Conservation (phyloP, 1,284 basidiomycete genomes). For the Ustilago trichophora region DNA sequence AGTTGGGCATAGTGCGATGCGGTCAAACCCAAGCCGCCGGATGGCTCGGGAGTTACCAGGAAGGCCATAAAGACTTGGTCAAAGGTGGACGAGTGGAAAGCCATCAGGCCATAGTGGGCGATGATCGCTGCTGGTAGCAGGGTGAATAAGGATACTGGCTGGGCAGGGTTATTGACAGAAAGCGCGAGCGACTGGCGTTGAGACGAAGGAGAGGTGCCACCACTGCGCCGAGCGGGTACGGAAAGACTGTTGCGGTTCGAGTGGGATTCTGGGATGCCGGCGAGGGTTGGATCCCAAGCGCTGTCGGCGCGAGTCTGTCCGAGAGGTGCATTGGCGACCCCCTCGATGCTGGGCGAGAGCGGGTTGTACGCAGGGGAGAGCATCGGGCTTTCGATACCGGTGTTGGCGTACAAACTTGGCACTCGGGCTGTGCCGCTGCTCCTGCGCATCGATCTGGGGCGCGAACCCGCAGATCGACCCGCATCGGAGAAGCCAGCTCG, state of each 20-base stretch:
- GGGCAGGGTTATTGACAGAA: too few species aligned
- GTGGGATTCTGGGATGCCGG: conserved; percentile 54
- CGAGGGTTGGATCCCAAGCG: conserved; percentile 55
- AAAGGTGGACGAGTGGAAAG: conserved; percentile 65
- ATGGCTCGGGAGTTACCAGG: conserved; percentile 62
- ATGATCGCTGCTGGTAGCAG: conserved; percentile 62
- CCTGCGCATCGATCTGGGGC: conserved; percentile 39
- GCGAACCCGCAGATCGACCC: conserved; percentile 7
- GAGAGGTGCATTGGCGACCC: not conserved
- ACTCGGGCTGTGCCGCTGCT: conserved; percentile 35
- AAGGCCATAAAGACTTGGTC: conserved; percentile 67
- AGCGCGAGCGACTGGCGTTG: conserved; percentile 17
- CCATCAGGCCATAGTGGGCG: conserved; percentile 62
- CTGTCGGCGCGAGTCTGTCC: conserved; percentile 15
- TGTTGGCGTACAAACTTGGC: conserved; percentile 57
- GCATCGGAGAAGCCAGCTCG: conserved; percentile 37
- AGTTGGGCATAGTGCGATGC: conserved; percentile 66
- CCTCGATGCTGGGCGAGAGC: conserved; percentile 12
- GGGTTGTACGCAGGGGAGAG: conserved; percentile 20
- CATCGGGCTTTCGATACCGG: conserved; percentile 50
- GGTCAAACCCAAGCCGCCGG: conserved; percentile 64
- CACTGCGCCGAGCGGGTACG: conserved; percentile 2
- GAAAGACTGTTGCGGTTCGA: conserved; percentile 32
- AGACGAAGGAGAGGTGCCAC: conserved; percentile 9
- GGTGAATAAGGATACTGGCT: conserved; percentile 47